phyloP scores from a whole-genome alignment of 768 basidiomycete genomes.

The Rubroboletus satanas region DNA sequence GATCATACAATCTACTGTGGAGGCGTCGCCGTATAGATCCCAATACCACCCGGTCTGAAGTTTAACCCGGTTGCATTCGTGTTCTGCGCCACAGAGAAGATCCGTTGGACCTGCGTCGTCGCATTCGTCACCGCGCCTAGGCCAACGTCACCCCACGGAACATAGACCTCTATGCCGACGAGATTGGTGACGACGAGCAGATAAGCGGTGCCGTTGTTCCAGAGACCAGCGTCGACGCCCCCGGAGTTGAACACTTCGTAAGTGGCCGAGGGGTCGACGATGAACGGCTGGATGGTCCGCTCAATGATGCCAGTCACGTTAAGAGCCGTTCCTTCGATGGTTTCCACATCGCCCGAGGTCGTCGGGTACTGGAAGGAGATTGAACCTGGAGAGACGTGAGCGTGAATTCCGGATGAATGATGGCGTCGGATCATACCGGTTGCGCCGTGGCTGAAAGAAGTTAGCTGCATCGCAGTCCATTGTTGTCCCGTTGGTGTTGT shows the following conservation, averaged over 20 bases:
- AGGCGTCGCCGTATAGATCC: slow-evolving; percentile 21
- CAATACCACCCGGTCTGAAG: slow-evolving; percentile 14
- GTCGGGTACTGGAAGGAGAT: slow-evolving; percentile 30
- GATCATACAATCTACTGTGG: not conserved
- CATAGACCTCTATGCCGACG: not conserved
- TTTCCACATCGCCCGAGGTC: slow-evolving; percentile 15
- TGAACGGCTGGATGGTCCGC: slow-evolving; percentile 18
- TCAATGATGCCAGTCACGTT: slow-evolving; percentile 5
- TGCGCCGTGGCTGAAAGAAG: slow-evolving; percentile 27
- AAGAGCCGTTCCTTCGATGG: slow-evolving; percentile 21
- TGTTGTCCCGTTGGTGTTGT: slow-evolving; percentile 27
- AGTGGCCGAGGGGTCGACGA: slow-evolving; percentile 11
- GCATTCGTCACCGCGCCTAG: slow-evolving; percentile 11
- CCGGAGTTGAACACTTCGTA: slow-evolving; percentile 2
- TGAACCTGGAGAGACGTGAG: slow-evolving; percentile 17
- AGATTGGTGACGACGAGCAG: slow-evolving; percentile 21
- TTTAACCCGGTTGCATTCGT: slow-evolving; percentile 22
- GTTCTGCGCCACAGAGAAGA: slow-evolving; percentile 10
- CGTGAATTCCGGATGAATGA: not conserved
- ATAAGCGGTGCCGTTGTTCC: slow-evolving; percentile 22
- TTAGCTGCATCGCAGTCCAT: slow-evolving; percentile 24
- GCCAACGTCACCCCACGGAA: slow-evolving; percentile 21
- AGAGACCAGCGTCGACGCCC: slow-evolving; percentile 25
- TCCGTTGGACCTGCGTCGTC: slow-evolving; percentile 17
- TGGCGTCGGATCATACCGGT: slow-evolving; percentile 10